Evolutionary conservation across 2,329 filamentous ascomycete genomes (phyloP), one percentile per base, ranked within the genome.

Genomic region (Cladophialophora bantiana): DNA sequence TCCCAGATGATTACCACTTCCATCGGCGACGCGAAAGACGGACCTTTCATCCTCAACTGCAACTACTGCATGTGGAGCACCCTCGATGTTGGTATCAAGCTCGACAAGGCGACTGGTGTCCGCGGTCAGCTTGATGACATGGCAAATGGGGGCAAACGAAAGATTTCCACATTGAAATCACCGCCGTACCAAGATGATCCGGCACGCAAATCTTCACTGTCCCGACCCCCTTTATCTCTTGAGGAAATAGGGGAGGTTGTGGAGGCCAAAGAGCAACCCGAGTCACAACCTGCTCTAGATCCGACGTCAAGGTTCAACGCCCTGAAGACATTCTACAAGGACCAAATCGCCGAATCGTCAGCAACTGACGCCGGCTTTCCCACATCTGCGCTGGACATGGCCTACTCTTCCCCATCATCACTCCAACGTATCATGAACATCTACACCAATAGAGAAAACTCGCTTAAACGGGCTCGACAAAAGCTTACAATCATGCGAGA

Each of bases 21-120:
- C 40, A 84, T 77, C 71, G 76, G 78, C 70, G 78, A 76, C 69
- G 70, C 75, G 15, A 79, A 80, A 61, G 78, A 80, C 59, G 85
- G 86, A 1, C 89, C 91, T 0, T 97, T 90, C 79, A 88, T 94
- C 38, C 84, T 99, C 50, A 87, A 89, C 42, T 99, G 95, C 81
- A 88, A 89, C 59, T 96, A 96, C 79, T 99, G 95, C 82, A 89
- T 91, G 78, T 99, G 95, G 95, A 92, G 88, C 69, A 94, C 93
- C 1, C 85, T 90, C 60, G 95, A 99, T 76, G 91, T 96, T 50
- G 93, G 91, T 42, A 89, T 99, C 77, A 88, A 92, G 74, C 96
- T 99, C 76, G 92, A 94, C 74, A 94, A 94, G 73, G 89, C 91
- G 9, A 95, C 92, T 66, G 92, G 93, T 68, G 93, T 99, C 68